Evolutionary conservation across 768 basidiomycete genomes (phyloP), one percentile per base, ranked within the genome.

Genomic region (Tulasnella sp.): DNA sequence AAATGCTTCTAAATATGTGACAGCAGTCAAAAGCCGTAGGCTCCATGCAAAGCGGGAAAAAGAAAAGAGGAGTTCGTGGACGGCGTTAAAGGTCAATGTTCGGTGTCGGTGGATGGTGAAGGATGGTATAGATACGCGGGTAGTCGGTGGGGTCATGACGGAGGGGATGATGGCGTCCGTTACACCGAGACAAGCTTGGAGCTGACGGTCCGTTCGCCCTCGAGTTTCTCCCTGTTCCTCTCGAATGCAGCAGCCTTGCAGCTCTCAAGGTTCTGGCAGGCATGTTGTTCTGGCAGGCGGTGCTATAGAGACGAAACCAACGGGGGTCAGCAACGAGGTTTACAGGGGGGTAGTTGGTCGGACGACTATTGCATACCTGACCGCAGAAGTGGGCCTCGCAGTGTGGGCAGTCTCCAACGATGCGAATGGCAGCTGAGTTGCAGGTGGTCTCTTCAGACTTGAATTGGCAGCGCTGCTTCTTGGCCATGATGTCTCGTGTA

Each of bases 221-320:
- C 92, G 72, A 95, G 82, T 82, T 91, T 91, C 68, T 82, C 84
- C 87, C 94, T 94, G 84, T 95, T 94, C 78, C 86, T 85, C 75
- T 92, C 88, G 78, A 94, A 95, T 22, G 93, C 93, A 80, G 92
- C 89, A 79, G 92, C 90, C 75, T 89, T 84, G 82, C 93, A 95
- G 79, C 89, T 89, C 78, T 91, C 89, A 74, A 95, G 82, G 74
- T 93, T 90, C 75, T 86, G 85, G 82, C 93, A 95, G 71, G 85
- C 85, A 79, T 95, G 93, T 76, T 92, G 91, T 79, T 95, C 94
- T 7, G 94, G 92, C 75, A 95, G 84, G 74, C 93, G 90, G 78
- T 95, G 94, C 90, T 94, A 72, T 71, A 76, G 72, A 78, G 66
- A 79, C 67, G 47, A 17, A 47, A 77, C 52, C n/a, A 77, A 71